Evolutionary conservation across 306 rosid species (phyloP), one percentile per base, ranked within the genome.

Genomic region (Acacia acuminata): DNA sequence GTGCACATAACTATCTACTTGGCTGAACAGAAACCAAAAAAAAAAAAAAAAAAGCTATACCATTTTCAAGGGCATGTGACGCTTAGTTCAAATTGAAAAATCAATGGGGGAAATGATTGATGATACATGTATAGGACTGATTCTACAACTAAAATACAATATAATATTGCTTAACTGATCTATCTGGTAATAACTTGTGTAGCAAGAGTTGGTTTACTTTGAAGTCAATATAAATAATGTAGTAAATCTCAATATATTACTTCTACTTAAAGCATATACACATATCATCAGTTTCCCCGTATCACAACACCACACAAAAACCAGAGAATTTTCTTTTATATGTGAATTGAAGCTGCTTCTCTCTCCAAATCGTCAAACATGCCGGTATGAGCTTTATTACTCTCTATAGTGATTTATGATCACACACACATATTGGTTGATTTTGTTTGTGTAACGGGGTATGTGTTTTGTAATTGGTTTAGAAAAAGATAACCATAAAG

Each of bases 401-500:
- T 24, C 36, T 25, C 16, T 61, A 7, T 19, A 55, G 11, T 20
- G 12, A 55, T 53, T 53, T 51, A 51, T 55, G 4, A 3, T 0
- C 16, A 11, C 51, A 45, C 47, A 83, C 82, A 73, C 25, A 10
- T 1, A 20, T 53, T 5, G 25, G 24, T 24, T 53, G 1, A 5
- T 55, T 55, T 55, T 55, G 8, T 7, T 66, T 70, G 27, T 71
- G 38, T 70, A 44, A 43, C 56, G 8, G 16, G 22, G 5, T 14
- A 5, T 44, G 10, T 66, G 24, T 56, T 56, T 15, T 66, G 16
- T 70, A 44, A 11, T 71, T 72, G 42, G 24, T 72, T 66, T 71
- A 75, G 84, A 43, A 71, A 40, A 79, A 67, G 71, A 83, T 86
- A 50, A 65, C 79, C 10, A 76, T 86, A 8, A 78, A 64, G 77